Conservation (phyloP, 495 filamentous ascomycete species). For the Hyaloscypha hepaticicola region DNA sequence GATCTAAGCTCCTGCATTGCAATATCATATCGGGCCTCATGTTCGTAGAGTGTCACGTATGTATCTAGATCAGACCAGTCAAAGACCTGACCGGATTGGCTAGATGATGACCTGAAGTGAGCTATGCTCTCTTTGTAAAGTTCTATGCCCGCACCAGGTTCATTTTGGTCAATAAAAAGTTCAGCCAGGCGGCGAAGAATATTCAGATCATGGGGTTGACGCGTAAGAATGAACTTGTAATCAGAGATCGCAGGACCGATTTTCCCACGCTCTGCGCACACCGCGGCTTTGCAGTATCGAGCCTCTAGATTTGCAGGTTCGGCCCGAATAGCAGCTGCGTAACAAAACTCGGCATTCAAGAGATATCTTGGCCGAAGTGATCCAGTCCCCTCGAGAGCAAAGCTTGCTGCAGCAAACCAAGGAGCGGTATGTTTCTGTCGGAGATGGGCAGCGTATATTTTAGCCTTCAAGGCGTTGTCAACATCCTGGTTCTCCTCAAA, state of each 20-base stretch:
- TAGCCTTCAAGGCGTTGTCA: constrained; percentile 63
- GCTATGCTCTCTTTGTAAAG: constrained; percentile 62
- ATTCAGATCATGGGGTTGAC: constrained; percentile 56
- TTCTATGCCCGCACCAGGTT: constrained; percentile 55
- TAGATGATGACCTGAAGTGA: constrained; percentile 44
- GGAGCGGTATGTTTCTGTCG: constrained; percentile 63
- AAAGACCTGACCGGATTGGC: constrained; percentile 47
- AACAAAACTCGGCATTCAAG: constrained; percentile 63
- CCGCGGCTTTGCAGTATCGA: constrained; percentile 58
- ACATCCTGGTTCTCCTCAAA: constrained; percentile 65
- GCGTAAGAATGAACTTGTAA: constrained; percentile 61
- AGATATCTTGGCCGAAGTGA: constrained; percentile 51
- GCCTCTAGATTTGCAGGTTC: constrained; percentile 57
- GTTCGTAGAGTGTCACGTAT: constrained; percentile 75
- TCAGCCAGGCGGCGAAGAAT: constrained; percentile 65
- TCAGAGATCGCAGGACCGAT: constrained; percentile 56
- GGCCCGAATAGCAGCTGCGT: constrained; percentile 64
- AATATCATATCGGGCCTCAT: constrained; percentile 56
- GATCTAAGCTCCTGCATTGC: constrained; percentile 67
- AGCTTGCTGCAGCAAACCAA: constrained; percentile 67
- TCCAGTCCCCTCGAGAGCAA: constrained; percentile 61
- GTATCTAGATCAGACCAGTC: constrained; percentile 84
- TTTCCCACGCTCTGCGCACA: constrained; percentile 57
- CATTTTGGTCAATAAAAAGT: constrained; percentile 57
- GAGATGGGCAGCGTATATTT: constrained; percentile 70